phyloP scores from a whole-genome alignment of 768 basidiomycete genomes.

The Rhodotorula graminis region DNA sequence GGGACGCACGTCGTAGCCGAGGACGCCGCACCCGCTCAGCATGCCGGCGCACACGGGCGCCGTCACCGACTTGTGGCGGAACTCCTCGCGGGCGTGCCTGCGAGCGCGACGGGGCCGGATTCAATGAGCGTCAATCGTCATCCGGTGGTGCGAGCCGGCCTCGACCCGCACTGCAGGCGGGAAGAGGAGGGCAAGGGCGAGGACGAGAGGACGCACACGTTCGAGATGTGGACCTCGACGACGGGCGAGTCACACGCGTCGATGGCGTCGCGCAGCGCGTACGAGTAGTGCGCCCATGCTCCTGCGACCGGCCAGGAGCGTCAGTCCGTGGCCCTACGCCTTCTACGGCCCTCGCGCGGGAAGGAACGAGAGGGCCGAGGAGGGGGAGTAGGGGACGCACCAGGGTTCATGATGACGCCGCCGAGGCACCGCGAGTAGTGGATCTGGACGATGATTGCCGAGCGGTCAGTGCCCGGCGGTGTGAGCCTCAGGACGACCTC shows the following conservation, averaged over 20 bases:
- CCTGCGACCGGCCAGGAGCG: not conserved
- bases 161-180: no score
- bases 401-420: constrained; percentile 40
- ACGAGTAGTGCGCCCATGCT: constrained; percentile 34
- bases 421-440: constrained; percentile 41
- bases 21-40: constrained; percentile 28
- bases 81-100: constrained; percentile 22
- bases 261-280: constrained; percentile 40
- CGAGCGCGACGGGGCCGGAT: no score
- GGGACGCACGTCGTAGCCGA: constrained; percentile 25
- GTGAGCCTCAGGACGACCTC: no score
- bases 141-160: no score
- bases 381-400: constrained; percentile 1
- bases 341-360: no score
- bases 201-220: constrained; percentile 24
- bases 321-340: no score
- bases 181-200: not conserved
- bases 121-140: no score
- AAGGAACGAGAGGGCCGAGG: no score
- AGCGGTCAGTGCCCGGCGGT: no score
- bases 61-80: constrained; percentile 36
- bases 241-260: constrained; percentile 39
- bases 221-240: constrained; percentile 38
- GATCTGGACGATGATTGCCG: constrained; percentile 2
- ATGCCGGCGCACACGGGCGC: constrained; percentile 23